Base-by-base conservation (phyloP, 164 flowering plant genomes). In the Piper longum region DNA sequence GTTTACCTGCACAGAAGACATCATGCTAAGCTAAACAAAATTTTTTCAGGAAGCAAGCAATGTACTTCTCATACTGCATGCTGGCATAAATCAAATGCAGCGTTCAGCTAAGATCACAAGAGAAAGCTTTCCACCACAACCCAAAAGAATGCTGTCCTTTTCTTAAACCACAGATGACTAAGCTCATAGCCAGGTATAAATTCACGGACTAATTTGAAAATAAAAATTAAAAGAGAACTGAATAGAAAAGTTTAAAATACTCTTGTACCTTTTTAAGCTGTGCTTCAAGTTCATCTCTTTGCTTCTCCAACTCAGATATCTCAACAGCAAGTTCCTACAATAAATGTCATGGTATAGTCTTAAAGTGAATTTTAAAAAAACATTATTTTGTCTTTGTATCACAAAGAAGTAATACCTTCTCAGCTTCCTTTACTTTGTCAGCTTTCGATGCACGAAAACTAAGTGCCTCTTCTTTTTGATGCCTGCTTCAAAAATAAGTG, bases 381-480 rank as follows among this genome's bases (percentile, higher is more conserved):
- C 59, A 26, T 13, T 0, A 26, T 1, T 45, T 44, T 45, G 18
- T 45, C 7, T 45, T 17, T 3, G 41, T 18, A 26, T 26, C 36
- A 26, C 36, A 57, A 6, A 17, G 41, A 57, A 57, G 42, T 7
- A 16, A 0, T 57, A 91, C 98, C 95, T 89, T 89, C 76, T 87
- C 96, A 60, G 75, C 61, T 69, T 85, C 85, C 74, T 70, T 67
- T 59, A 83, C 80, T 80, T 91, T 95, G 69, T 66, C 70, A 63
- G 83, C 65, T 76, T 82, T 91, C 17, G 83, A 63, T 57, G 77
- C 72, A 65, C 91, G 92, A 66, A 84, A 89, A 54, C 70, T 81
- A 44, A 89, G 80, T 40, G 96, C 96, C 72, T 87, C 96, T 75
- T 91, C 96, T 75, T 83, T 89, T 64, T 87, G 91, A 51, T 61